A percentile compares a stretch with the other conserved stretches of the same genome.
phyloP scores from a whole-genome alignment of 2,329 filamentous ascomycete genomes.

The Zymoseptoria tritici region DNA sequence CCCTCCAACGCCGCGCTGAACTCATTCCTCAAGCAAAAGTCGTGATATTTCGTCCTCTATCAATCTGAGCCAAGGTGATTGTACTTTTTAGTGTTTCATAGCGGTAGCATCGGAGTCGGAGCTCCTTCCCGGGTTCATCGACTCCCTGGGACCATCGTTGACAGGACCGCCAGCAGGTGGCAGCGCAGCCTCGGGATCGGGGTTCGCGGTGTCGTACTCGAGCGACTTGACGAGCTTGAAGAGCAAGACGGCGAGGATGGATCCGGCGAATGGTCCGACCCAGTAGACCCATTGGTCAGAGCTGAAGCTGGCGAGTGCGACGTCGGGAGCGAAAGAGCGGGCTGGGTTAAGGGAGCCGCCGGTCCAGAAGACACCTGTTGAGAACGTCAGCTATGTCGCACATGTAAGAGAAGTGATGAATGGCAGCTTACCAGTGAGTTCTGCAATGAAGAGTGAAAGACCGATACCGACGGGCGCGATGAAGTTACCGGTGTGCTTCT shows the following conservation, averaged over 20 bases:
- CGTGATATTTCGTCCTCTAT: not conserved
- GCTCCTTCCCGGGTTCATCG: not conserved
- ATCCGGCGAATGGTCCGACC: slow-evolving; percentile 25
- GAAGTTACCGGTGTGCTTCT: slow-evolving; percentile 30
- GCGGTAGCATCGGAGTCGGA: not conserved
- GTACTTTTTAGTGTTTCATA: not conserved
- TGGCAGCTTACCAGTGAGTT: slow-evolving; percentile 12
- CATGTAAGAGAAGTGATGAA: not conserved
- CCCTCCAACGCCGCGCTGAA: not conserved
- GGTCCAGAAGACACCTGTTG: slow-evolving; percentile 23
- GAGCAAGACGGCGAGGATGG: slow-evolving; percentile 25
- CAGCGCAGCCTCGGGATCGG: slow-evolving; percentile 5
- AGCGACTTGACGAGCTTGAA: slow-evolving; percentile 28
- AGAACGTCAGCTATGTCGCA: not conserved
- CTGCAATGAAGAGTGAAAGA: slow-evolving; percentile 19
- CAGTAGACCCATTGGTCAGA: slow-evolving; percentile 9
- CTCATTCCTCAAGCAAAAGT: not conserved
- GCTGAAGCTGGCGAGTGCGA: slow-evolving; percentile 23
- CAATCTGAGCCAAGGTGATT: not conserved
- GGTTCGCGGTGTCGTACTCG: slow-evolving; percentile 29
- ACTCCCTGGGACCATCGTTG: not conserved
- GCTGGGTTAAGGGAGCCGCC: slow-evolving; percentile 31
- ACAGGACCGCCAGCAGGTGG: not conserved
- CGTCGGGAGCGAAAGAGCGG: slow-evolving; percentile 27
- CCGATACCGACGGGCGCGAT: slow-evolving; percentile 22